Evolutionary conservation across 2,329 filamentous ascomycete species (phyloP).

Genomic region (Tolypocladium inflatum): DNA sequence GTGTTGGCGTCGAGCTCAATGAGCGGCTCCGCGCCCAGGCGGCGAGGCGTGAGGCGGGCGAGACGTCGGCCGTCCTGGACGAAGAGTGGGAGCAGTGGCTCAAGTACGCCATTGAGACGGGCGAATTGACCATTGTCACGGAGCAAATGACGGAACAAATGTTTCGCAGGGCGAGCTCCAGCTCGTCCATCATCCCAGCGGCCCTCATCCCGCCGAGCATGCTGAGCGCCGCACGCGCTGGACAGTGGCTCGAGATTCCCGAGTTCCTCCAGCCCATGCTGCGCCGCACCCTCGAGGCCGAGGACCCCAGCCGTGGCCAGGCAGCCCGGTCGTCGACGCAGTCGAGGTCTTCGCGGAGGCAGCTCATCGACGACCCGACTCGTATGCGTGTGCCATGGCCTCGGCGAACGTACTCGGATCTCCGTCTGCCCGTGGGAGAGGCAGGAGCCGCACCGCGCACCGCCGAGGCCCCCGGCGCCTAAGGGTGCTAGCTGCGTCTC

Average conservation of each 20-base stretch:
- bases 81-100: conserved; percentile 69
- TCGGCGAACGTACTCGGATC: conserved; percentile 19
- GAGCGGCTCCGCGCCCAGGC: conserved; percentile 55
- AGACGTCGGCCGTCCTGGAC: conserved; percentile 49
- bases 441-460: conserved; percentile 10
- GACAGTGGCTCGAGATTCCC: conserved; percentile 49
- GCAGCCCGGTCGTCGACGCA: not conserved
- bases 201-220: conserved; percentile 40
- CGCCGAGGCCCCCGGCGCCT: conserved; percentile 9
- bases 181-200: conserved; percentile 16
- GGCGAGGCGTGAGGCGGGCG: conserved; percentile 52
- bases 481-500: not conserved
- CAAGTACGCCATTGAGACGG: conserved; percentile 59
- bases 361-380: not conserved
- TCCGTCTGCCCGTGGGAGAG: conserved; percentile 31
- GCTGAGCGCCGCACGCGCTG: conserved; percentile 44
- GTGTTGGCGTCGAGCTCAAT: conserved; percentile 53
- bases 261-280: conserved; percentile 44
- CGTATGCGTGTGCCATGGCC: conserved; percentile 1
- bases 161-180: conserved; percentile 17
- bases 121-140: conserved; percentile 39
- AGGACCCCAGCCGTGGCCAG: conserved; percentile 12
- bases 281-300: conserved; percentile 33
- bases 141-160: conserved; percentile 30
- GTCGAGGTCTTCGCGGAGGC: not conserved